Percentiles rank a stretch among this genome's conserved stretches.
Conservation (phyloP, 768 basidiomycete genomes). For the Clathrus columnatus region DNA sequence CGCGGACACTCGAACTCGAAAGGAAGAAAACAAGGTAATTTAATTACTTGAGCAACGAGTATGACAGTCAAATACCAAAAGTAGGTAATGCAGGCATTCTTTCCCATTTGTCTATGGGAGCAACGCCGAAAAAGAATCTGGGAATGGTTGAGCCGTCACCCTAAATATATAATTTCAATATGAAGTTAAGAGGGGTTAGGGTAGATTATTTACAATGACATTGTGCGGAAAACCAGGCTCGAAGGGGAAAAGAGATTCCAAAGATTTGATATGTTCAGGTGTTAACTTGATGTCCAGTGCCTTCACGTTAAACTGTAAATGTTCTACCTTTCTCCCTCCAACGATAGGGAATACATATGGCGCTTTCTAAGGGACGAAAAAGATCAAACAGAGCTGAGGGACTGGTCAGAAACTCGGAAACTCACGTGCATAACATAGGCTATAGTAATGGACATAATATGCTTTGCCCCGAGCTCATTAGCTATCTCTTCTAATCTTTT, state of each 20-base stretch:
- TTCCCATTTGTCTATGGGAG: not conserved
- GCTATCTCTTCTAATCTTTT: conserved; percentile 43
- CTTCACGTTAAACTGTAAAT: conserved; percentile 41
- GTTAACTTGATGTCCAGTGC: conserved; percentile 40
- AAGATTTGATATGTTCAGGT: conserved; percentile 33
- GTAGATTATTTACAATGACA: conserved; percentile 23
- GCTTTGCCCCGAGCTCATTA: conserved; percentile 37
- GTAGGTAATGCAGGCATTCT: not conserved
- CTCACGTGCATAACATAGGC: conserved; percentile 21
- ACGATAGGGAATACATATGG: conserved; percentile 45
- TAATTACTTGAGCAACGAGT: no score
- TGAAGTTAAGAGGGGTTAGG: not conserved
- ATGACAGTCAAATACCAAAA: no score
- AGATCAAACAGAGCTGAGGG: conserved; percentile 27
- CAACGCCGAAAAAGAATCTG: not conserved
- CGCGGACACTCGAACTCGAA: no score
- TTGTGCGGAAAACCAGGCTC: conserved; percentile 36
- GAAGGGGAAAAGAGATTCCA: conserved; percentile 37
- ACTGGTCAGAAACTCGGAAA: not conserved
- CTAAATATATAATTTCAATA: not conserved
- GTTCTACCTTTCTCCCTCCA: conserved; percentile 44
- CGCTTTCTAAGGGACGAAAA: conserved; percentile 49
- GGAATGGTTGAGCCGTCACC: not conserved
- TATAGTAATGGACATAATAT: conserved; percentile 30
- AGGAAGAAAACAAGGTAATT: no score